These are phyloP conservation scores for Globisporangium paddicum DNA, from an alignment of 352 stramenopile species.

Conservation along the genomic window DNA sequence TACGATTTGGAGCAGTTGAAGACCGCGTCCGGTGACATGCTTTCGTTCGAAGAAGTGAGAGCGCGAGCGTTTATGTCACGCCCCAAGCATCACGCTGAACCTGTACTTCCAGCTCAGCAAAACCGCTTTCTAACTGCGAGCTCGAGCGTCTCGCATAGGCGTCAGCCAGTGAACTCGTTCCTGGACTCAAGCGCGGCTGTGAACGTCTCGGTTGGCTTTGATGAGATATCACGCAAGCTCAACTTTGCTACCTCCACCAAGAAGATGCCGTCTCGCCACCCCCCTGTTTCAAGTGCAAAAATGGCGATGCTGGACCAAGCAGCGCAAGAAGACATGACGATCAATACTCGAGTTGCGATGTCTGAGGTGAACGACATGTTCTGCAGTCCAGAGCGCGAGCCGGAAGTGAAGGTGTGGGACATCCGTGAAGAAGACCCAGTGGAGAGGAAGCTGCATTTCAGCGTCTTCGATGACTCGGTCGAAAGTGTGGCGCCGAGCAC, in stretches of 20 bases:
- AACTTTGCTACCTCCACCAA: slow-evolving; percentile 19
- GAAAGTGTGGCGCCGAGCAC: slow-evolving; percentile 52
- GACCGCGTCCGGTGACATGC: slow-evolving; percentile 29
- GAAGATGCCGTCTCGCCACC: slow-evolving; percentile 9
- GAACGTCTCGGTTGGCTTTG: slow-evolving; percentile 10
- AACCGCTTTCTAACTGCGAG: slow-evolving; percentile 18
- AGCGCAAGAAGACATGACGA: slow-evolving; percentile 83
- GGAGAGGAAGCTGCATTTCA: slow-evolving; percentile 81
- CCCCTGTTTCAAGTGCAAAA: slow-evolving; percentile 11
- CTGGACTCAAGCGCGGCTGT: slow-evolving; percentile 8
- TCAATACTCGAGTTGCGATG: slow-evolving; percentile 81
- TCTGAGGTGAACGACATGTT: slow-evolving; percentile 87
- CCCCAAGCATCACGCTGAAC: background rate
- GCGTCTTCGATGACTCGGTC: slow-evolving; percentile 74
- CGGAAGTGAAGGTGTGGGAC: slow-evolving; percentile 37
- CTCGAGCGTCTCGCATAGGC: background rate
- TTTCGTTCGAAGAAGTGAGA: slow-evolving; percentile 83
- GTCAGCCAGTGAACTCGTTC: slow-evolving; percentile 14
- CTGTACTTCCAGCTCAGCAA: slow-evolving; percentile 11
- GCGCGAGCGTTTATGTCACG: slow-evolving; percentile 26
- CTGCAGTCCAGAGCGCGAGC: slow-evolving; percentile 59
- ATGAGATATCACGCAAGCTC: slow-evolving; percentile 18
- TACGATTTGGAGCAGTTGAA: slow-evolving; percentile 47
- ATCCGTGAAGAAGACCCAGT: slow-evolving; percentile 60
- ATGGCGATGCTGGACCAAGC: slow-evolving; percentile 21